These are phyloP conservation scores for Cymbopogon flexuosus DNA, from an alignment of 202 grass and related monocot genomes.

Conservation along the genomic window DNA sequence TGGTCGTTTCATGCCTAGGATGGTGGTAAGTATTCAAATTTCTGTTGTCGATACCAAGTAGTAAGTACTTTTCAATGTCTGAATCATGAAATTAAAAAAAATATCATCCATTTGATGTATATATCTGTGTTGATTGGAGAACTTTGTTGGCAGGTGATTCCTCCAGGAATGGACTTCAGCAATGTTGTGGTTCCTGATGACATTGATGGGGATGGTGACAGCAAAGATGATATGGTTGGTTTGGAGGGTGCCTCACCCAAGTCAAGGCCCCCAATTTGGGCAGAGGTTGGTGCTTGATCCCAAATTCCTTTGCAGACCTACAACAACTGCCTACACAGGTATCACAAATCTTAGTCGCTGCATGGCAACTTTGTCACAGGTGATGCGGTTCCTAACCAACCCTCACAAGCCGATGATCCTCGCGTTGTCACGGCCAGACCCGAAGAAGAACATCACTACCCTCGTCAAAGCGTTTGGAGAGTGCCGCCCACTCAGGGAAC, in stretches of 20 bases:
- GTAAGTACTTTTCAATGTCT: neutral
- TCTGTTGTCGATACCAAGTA: neutral
- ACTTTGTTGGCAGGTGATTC: constrained; percentile 66
- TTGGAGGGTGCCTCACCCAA: constrained; percentile 63
- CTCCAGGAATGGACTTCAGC: constrained; percentile 99
- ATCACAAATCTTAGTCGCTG: neutral
- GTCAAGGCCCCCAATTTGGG: constrained; percentile 69
- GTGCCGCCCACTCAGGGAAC: constrained; percentile 81
- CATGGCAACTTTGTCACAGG: constrained; percentile 39
- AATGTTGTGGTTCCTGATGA: constrained; percentile 74
- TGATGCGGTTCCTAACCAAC: constrained; percentile 81
- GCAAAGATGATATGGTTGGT: constrained; percentile 43
- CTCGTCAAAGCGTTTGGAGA: constrained; percentile 92
- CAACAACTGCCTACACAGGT: neutral
- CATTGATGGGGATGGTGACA: constrained; percentile 59
- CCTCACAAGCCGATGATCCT: constrained; percentile 98
- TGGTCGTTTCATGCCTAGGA: constrained; percentile 85
- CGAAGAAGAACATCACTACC: constrained; percentile 95
- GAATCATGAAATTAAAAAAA: neutral
- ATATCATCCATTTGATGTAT: neutral
- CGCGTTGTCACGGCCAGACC: constrained; percentile 81
- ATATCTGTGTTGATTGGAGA: neutral
- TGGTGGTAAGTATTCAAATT: constrained; percentile 53
- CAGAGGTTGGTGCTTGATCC: constrained; percentile 51
- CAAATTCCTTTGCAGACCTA: neutral